phyloP scores from a whole-genome alignment of 2,329 filamentous ascomycete species.

The Didymella pinodella region DNA sequence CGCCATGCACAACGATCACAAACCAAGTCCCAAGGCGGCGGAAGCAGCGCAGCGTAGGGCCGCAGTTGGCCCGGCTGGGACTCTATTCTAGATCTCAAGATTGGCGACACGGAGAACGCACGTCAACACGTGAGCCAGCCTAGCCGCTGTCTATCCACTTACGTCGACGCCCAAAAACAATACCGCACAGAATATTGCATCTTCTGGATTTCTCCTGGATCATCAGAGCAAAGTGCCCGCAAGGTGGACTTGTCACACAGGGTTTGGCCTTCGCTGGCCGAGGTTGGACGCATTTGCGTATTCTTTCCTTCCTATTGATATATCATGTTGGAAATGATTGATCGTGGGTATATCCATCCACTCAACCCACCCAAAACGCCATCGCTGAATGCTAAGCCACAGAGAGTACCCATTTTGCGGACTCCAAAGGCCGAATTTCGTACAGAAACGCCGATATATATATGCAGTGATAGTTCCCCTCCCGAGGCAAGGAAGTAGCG shows the following conservation, averaged over 20 bases:
- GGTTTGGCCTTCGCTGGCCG: conserved; percentile 2
- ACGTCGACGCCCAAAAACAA: background rate
- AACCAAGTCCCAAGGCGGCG: conserved; percentile 5
- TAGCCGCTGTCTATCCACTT: background rate
- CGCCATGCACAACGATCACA: background rate
- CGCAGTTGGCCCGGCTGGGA: conserved; percentile 15
- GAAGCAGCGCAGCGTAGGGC: conserved; percentile 11
- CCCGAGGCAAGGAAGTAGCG: background rate
- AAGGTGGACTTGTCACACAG: conserved; percentile 2
- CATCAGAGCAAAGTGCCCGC: background rate
- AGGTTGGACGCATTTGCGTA: background rate
- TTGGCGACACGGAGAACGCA: conserved; percentile 9
- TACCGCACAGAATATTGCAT: background rate
- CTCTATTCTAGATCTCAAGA: background rate
- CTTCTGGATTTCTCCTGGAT: conserved; percentile 1
- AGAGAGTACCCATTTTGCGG: conserved; percentile 10
- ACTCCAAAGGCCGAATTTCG: conserved; percentile 5
- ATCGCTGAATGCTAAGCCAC: conserved; percentile 33
- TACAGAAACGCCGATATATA: conserved; percentile 16
- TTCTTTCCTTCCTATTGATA: conserved; percentile 5
- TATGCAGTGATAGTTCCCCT: background rate
- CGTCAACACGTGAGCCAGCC: conserved; percentile 17
- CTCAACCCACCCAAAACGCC: conserved; percentile 28
- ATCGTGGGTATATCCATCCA: conserved; percentile 16
- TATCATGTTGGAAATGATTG: conserved; percentile 2